phyloP scores from a whole-genome alignment of 768 basidiomycete species.

The Amanita phalloides region DNA sequence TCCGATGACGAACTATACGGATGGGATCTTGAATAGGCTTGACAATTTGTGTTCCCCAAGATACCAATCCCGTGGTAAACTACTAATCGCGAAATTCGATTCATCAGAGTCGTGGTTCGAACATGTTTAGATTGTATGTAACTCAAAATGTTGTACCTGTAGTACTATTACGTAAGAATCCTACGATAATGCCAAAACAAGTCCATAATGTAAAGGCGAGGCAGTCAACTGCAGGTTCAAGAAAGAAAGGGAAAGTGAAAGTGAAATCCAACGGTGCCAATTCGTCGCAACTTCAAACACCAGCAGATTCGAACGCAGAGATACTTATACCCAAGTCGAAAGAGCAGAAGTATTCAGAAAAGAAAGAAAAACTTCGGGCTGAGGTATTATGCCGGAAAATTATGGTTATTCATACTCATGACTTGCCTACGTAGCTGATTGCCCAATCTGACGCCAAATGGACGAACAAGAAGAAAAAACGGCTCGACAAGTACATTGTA shows the following conservation, averaged over 20 bases:
- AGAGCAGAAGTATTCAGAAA: constrained; percentile 50
- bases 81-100: no score
- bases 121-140: no score
- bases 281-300: constrained; percentile 10
- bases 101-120: no score
- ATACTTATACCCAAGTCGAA: constrained; percentile 48
- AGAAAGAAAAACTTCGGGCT: constrained; percentile 44
- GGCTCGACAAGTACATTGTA: constrained; percentile 89
- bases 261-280: constrained; percentile 12
- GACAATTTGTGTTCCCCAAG: no score
- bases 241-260: constrained; percentile 50
- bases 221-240: constrained; percentile 44
- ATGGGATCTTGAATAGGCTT: constrained; percentile 7
- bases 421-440: constrained; percentile 22
- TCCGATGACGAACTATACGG: constrained; percentile 20
- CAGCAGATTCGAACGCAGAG: constrained; percentile 44
- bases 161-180: neutral
- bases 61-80: no score
- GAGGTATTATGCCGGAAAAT: constrained; percentile 36
- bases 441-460: constrained; percentile 59
- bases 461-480: constrained; percentile 77
- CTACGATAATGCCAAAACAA: constrained; percentile 8
- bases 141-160: constrained; percentile 9
- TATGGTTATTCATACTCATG: neutral
- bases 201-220: constrained; percentile 62